Conservation (phyloP, 371 early-diverging fungal genomes). For the Syncephalis fuscata region DNA sequence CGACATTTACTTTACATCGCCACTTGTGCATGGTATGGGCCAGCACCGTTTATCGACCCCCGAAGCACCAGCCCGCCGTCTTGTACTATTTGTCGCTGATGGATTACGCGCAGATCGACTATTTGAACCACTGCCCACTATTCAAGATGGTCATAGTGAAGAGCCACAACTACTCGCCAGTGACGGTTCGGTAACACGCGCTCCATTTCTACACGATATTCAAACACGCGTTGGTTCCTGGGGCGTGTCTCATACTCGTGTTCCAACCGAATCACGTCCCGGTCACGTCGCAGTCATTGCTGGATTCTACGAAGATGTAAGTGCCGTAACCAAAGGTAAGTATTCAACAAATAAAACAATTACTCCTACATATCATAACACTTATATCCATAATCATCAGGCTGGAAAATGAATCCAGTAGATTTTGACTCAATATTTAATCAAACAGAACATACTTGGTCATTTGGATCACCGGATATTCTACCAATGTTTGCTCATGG, state of each 20-base stretch:
- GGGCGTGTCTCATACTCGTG: conserved; percentile 90
- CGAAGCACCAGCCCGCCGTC: conserved; percentile 72
- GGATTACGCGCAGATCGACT: conserved; percentile 87
- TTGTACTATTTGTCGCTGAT: conserved; percentile 87
- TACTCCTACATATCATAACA: neutral
- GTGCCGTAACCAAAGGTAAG: conserved; percentile 84
- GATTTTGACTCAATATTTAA: conserved; percentile 93
- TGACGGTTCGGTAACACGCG: conserved; percentile 19
- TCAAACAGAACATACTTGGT: conserved; percentile 79
- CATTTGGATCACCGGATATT: conserved; percentile 96
- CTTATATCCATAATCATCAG: conserved; percentile 23
- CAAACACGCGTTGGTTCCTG: conserved; percentile 50
- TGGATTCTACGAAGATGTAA: conserved; percentile 94
- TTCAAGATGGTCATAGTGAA: conserved; percentile 18
- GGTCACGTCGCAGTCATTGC: conserved; percentile 95
- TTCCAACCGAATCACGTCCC: conserved; percentile 96
- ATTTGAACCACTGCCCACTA: conserved; percentile 17
- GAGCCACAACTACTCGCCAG: neutral
- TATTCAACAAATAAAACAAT: neutral
- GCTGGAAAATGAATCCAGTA: conserved; percentile 95
- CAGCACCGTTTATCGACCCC: conserved; percentile 27
- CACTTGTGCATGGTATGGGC: conserved; percentile 90
- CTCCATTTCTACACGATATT: conserved; percentile 56
- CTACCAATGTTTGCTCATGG: conserved; percentile 90
- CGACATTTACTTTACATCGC: conserved; percentile 96